Percentiles rank a stretch among this genome's conserved stretches.
phyloP scores from a whole-genome alignment of 2,329 filamentous ascomycete species.

The Tetracladium maxilliforme region DNA sequence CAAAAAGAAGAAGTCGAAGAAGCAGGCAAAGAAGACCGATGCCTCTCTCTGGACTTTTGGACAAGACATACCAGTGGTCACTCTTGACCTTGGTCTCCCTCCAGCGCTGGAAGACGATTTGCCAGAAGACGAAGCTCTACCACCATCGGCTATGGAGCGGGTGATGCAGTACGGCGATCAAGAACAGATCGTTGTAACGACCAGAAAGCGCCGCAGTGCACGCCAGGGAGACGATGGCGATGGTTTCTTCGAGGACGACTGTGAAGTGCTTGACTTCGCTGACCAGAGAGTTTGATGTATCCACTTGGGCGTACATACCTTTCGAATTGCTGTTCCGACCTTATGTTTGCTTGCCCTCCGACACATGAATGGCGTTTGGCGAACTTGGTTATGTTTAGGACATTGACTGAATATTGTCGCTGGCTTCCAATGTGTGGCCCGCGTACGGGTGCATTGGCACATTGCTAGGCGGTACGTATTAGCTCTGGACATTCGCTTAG shows the following conservation, averaged over 20 bases:
- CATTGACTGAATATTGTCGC: too few species aligned
- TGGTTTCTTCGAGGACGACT: conserved; percentile 86
- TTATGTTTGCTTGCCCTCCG: too few species aligned
- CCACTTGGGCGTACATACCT: too few species aligned
- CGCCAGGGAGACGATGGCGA: conserved; percentile 45
- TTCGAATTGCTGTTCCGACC: too few species aligned
- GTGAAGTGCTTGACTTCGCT: conserved; percentile 81
- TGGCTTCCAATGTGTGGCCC: too few species aligned
- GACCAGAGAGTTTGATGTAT: conserved; percentile 45
- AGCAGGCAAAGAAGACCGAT: conserved; percentile 1
- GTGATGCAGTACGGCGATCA: conserved; percentile 37
- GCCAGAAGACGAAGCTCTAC: conserved; percentile 41
- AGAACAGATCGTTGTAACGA: conserved; percentile 73
- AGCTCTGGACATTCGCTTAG: too few species aligned
- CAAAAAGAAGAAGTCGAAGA: conserved; percentile 19
- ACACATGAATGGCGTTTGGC: too few species aligned
- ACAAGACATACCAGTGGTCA: conserved; percentile 31
- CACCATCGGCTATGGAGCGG: conserved; percentile 48
- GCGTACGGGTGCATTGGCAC: too few species aligned
- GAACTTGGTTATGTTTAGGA: too few species aligned
- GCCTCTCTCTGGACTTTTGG: conserved; percentile 52
- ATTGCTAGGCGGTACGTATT: too few species aligned
- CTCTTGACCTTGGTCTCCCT: conserved; percentile 35
- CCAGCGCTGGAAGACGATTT: conserved; percentile 5
- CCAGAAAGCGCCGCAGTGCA: conserved; percentile 50